phyloP scores from a whole-genome alignment of 2,329 filamentous ascomycete species.

The Claviceps sorghi region DNA sequence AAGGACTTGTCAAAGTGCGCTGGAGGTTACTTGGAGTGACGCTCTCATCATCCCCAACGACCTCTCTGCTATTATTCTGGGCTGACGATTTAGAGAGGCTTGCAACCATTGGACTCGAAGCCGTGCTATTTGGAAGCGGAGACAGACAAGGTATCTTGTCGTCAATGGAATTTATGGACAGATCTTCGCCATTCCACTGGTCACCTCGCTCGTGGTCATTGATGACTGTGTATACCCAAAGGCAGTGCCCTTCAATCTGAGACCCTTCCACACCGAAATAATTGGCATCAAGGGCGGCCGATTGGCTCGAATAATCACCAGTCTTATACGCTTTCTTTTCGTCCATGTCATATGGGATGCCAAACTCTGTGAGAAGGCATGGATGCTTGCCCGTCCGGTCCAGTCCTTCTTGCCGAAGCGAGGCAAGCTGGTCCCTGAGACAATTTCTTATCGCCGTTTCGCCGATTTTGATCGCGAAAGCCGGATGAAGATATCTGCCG shows the following conservation, averaged over 20 bases:
- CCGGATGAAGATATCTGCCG: slow-evolving; percentile 74
- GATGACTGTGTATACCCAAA: slow-evolving; percentile 75
- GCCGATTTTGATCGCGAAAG: slow-evolving; percentile 83
- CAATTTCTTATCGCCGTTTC: slow-evolving; percentile 91
- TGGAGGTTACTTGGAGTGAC: slow-evolving; percentile 67
- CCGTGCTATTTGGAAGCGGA: slow-evolving; percentile 28
- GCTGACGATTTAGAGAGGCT: slow-evolving; percentile 18
- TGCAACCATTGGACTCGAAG: slow-evolving; percentile 29
- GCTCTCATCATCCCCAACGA: slow-evolving; percentile 36
- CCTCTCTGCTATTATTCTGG: slow-evolving; percentile 14
- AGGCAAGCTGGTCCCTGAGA: slow-evolving; percentile 72
- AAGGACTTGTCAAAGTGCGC: slow-evolving; percentile 51
- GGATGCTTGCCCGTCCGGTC: slow-evolving; percentile 81
- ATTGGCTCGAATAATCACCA: slow-evolving; percentile 87
- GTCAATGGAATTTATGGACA: slow-evolving; percentile 78
- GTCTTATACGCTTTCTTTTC: slow-evolving; percentile 90
- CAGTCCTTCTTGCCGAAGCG: slow-evolving; percentile 72
- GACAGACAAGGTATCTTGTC: slow-evolving; percentile 51
- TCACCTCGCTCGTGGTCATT: slow-evolving; percentile 86
- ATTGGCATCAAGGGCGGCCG: slow-evolving; percentile 87
- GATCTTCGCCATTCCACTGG: slow-evolving; percentile 92
- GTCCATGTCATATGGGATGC: slow-evolving; percentile 98
- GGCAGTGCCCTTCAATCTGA: slow-evolving; percentile 65
- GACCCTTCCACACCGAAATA: slow-evolving; percentile 84
- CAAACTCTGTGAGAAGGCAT: slow-evolving; percentile 84